Evolutionary conservation across 305 asterid genomes (phyloP).

Genomic region (Solanum hybrid): DNA sequence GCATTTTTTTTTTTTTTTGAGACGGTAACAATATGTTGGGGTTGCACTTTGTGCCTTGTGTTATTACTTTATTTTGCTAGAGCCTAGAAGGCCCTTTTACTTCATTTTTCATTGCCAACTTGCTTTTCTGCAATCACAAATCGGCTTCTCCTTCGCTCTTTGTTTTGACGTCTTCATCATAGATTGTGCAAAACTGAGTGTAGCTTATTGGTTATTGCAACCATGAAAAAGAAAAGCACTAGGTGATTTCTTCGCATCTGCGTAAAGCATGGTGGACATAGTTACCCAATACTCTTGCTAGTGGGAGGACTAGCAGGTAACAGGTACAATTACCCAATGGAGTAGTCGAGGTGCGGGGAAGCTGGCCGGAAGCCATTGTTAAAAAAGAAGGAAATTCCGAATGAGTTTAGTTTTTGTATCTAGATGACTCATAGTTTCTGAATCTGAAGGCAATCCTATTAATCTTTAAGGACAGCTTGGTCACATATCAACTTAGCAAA

Average conservation of each 20-base stretch:
- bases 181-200: not conserved
- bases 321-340: not conserved
- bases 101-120: not conserved
- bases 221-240: not conserved
- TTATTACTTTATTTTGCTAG: not conserved
- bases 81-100: not conserved
- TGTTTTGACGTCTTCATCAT: not conserved
- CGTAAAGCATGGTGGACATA: not conserved
- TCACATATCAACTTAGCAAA: not conserved
- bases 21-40: not conserved
- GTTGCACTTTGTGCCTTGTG: not conserved
- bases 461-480: not conserved
- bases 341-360: not conserved
- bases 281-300: not conserved
- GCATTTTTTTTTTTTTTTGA: too few species aligned
- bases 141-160: not conserved
- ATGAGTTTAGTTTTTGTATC: not conserved
- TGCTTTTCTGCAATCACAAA: not conserved
- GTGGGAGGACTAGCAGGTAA: not conserved
- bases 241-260: not conserved
- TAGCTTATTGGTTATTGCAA: not conserved
- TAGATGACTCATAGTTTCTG: not conserved
- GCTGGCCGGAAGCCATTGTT: not conserved
- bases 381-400: not conserved
- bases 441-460: not conserved